A percentile compares a stretch with the other conserved stretches of the same genome.
These are phyloP conservation scores for Primulina tabacum DNA, from an alignment of 257 asterid genomes.

Conservation along the genomic window DNA sequence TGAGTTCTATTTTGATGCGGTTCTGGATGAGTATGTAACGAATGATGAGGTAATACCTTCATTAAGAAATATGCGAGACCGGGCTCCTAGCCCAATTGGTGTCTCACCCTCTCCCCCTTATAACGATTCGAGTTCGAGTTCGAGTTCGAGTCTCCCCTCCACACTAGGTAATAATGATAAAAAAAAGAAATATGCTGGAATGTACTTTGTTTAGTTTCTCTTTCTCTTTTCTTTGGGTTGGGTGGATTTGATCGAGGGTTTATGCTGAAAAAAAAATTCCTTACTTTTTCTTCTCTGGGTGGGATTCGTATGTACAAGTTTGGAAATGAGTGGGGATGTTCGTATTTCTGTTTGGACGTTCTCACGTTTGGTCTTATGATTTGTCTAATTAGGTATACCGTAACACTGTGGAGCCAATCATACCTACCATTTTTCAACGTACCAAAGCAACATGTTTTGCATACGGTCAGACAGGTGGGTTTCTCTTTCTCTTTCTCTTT, in stretches of 20 bases:
- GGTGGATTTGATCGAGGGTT: neutral
- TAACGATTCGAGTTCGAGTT: no score
- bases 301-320: neutral
- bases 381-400: slow-evolving; percentile 68
- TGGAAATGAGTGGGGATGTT: slow-evolving; percentile 3
- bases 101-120: no score
- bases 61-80: neutral
- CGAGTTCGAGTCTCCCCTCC: no score
- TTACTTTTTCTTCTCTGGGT: neutral
- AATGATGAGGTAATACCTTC: slow-evolving; percentile 81
- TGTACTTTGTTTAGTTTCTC: neutral
- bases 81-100: no score
- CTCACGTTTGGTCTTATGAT: slow-evolving; percentile 26
- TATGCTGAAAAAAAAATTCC: neutral
- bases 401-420: slow-evolving; percentile 89
- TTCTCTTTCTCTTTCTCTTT: slow-evolving; percentile 23
- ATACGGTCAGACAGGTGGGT: slow-evolving; percentile 94
- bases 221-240: neutral
- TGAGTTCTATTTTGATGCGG: slow-evolving; percentile 96
- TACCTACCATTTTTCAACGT: slow-evolving; percentile 90
- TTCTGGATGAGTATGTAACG: slow-evolving; percentile 82
- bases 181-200: neutral
- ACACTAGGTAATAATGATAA: no score
- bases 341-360: slow-evolving; percentile 16
- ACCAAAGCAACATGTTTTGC: slow-evolving; percentile 98